These are phyloP conservation scores for Artemisia tridentata DNA, from an alignment of 129 eudicot species.

Conservation along the genomic window DNA sequence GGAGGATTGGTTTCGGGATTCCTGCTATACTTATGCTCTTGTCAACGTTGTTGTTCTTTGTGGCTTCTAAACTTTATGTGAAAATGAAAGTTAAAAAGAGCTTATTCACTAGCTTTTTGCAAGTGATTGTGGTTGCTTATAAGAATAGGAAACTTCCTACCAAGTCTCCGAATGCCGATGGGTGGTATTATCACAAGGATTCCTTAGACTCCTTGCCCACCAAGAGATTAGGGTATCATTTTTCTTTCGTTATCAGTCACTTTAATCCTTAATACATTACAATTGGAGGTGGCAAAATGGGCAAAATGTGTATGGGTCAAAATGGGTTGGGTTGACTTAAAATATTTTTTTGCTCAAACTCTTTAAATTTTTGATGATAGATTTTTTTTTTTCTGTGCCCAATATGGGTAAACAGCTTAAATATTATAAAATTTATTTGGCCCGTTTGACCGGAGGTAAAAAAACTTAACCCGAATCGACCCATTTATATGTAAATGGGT, in stretches of 20 bases:
- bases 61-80: slow-evolving; percentile 64
- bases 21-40: slow-evolving; percentile 73
- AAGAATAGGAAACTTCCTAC: slow-evolving; percentile 37
- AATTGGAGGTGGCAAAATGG: not conserved
- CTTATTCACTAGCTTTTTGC: slow-evolving; percentile 38
- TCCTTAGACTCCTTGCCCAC: slow-evolving; percentile 26
- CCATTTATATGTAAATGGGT: not conserved
- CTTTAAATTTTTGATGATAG: too few relatives aligned
- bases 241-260: not conserved
- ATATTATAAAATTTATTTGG: not conserved
- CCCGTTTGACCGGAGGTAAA: not conserved
- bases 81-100: slow-evolving; percentile 48
- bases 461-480: not conserved
- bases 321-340: not conserved
- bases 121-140: slow-evolving; percentile 42
- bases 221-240: slow-evolving; percentile 33
- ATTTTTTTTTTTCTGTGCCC: not conserved
- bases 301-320: not conserved
- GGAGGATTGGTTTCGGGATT: slow-evolving; percentile 78
- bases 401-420: not conserved
- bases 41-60: slow-evolving; percentile 55
- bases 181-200: slow-evolving; percentile 32
- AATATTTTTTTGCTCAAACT: not conserved
- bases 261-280: not conserved
- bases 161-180: slow-evolving; percentile 31